phyloP scores from a whole-genome alignment of 129 eudicot species.

The Rutidosis leptorrhynchoides region DNA sequence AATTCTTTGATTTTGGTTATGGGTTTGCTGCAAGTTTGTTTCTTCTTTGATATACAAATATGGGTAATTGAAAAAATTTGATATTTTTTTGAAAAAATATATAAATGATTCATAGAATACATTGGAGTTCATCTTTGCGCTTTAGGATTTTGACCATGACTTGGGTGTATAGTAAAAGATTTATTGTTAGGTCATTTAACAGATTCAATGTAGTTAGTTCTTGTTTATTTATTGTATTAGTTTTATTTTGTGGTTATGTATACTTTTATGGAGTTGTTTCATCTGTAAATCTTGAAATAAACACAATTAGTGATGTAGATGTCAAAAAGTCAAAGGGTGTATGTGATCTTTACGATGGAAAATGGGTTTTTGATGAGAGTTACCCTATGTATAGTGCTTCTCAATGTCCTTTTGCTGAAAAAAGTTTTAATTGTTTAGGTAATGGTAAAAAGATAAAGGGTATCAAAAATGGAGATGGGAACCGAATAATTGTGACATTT shows the following conservation, averaged over 20 bases:
- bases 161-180: constrained; percentile 39
- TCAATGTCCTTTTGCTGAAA: constrained; percentile 76
- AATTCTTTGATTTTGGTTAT: not conserved
- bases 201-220: constrained; percentile 45
- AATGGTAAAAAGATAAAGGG: constrained; percentile 72
- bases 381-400: constrained; percentile 79
- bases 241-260: constrained; percentile 48
- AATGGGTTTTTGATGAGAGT: constrained; percentile 77
- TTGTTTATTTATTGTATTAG: constrained; percentile 44
- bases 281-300: constrained; percentile 19
- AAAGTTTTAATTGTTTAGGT: constrained; percentile 74
- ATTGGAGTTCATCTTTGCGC: not conserved
- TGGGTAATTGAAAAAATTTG: constrained; percentile 6
- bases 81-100: not conserved
- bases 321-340: constrained; percentile 13
- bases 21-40: not conserved
- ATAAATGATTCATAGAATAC: not conserved
- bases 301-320: constrained; percentile 11
- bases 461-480: constrained; percentile 89
- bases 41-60: not conserved
- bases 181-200: constrained; percentile 44
- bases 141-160: constrained; percentile 10
- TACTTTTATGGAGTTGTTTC: constrained; percentile 33
- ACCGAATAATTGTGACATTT: constrained; percentile 63
- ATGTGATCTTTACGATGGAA: constrained; percentile 78